Conservation (phyloP, 176 grass and related monocot genomes). For the Bonia amplexicaulis region DNA sequence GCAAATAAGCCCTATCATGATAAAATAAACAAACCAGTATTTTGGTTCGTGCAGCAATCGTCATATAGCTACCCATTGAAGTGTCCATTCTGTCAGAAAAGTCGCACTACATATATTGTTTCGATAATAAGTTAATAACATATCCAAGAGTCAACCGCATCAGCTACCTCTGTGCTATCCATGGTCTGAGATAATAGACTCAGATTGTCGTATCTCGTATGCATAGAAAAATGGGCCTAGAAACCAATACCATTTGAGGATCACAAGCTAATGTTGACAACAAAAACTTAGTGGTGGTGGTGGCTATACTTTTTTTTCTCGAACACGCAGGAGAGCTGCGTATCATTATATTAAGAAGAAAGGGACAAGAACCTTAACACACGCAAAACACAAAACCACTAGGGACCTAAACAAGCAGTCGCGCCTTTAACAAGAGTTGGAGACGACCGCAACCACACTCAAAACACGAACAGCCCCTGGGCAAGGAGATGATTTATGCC, state of each 20-base stretch:
- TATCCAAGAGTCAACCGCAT: neutral
- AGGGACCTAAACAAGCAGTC: no score
- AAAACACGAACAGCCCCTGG: no score
- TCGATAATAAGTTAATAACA: neutral
- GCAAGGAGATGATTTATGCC: no score
- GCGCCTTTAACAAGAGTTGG: no score
- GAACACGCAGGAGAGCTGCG: no score
- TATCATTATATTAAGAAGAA: no score
- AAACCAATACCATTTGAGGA: neutral
- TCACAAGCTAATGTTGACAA: neutral
- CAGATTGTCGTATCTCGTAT: neutral
- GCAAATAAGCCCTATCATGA: conserved; percentile 14
- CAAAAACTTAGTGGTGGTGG: neutral
- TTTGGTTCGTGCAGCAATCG: neutral
- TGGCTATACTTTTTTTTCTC: no score
- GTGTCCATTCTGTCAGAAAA: neutral
- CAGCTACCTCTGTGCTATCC: neutral
- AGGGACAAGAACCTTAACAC: no score
- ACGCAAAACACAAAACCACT: no score
- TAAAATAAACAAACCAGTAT: neutral
- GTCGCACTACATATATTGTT: neutral
- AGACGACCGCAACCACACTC: no score
- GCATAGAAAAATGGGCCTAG: neutral
- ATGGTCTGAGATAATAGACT: neutral
- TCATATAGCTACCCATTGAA: conserved; percentile 5